Evolutionary conservation across 768 basidiomycete species (phyloP).

Genomic region (Mycena albidolilacea): DNA sequence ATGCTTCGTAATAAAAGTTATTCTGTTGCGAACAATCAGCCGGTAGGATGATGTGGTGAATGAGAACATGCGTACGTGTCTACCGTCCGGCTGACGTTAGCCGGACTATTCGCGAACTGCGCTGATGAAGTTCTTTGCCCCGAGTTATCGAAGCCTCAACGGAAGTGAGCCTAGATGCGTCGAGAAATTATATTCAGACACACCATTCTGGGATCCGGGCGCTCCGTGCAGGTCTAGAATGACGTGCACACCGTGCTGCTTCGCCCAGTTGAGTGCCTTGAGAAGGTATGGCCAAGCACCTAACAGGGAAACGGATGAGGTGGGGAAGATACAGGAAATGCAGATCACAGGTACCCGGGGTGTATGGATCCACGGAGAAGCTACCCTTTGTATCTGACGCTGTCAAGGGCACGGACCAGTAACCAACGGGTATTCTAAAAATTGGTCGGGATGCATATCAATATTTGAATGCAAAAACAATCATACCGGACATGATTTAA

Average conservation of each 20-base stretch:
- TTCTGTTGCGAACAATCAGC: conserved; percentile 10
- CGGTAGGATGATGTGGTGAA: neutral
- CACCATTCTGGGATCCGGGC: conserved; percentile 64
- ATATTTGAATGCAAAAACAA: neutral
- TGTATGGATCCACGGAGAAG: conserved; percentile 33
- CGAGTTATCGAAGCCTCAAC: conserved; percentile 78
- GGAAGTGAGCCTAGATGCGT: conserved; percentile 11
- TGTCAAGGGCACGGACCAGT: conserved; percentile 83
- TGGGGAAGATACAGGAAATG: conserved; percentile 61
- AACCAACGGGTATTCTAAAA: conserved; percentile 77
- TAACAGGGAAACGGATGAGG: conserved; percentile 39
- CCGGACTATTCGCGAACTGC: conserved; percentile 67
- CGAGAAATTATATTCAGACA: neutral
- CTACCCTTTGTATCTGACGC: conserved; percentile 65
- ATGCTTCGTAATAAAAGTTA: conserved; percentile 67
- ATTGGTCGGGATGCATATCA: neutral
- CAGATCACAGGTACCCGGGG: conserved; percentile 55
- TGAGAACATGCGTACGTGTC: conserved; percentile 53
- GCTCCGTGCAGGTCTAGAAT: conserved; percentile 86
- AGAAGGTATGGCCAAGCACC: conserved; percentile 82
- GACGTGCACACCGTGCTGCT: conserved; percentile 71
- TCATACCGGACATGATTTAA: conserved; percentile 79
- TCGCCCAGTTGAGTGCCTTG: conserved; percentile 75
- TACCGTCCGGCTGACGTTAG: conserved; percentile 68
- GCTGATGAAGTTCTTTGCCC: conserved; percentile 72